Conservation (phyloP, 1,284 basidiomycete species). For the Boletus mariae region DNA sequence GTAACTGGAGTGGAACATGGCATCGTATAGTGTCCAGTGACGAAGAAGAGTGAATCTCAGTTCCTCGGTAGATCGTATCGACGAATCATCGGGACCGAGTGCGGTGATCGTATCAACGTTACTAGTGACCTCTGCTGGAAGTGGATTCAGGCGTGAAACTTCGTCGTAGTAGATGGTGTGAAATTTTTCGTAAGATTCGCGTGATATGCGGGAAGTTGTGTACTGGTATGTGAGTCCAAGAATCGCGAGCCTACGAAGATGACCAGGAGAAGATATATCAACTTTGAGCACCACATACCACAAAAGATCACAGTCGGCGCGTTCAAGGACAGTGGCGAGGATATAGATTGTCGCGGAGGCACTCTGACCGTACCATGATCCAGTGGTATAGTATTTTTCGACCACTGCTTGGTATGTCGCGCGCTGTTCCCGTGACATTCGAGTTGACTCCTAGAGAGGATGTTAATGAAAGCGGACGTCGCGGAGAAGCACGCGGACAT, state of each 20-base stretch:
- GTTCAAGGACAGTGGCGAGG: conserved; percentile 84
- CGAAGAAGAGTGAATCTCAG: conserved; percentile 92
- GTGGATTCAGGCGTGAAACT: conserved; percentile 82
- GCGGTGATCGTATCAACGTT: conserved; percentile 47
- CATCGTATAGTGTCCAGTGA: conserved; percentile 97
- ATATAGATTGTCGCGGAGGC: conserved; percentile 88
- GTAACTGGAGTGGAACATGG: conserved; percentile 97
- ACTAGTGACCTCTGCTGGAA: conserved; percentile 36
- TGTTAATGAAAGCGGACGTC: conserved; percentile 7
- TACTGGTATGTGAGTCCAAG: conserved; percentile 95
- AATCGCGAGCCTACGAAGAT: conserved; percentile 75
- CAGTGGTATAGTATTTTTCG: conserved; percentile 81
- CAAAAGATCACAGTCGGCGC: conserved; percentile 89
- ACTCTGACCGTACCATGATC: conserved; percentile 87
- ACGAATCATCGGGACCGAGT: conserved; percentile 74
- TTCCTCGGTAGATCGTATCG: conserved; percentile 80
- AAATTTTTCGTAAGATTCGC: conserved; percentile 80
- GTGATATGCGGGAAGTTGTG: conserved; percentile 81
- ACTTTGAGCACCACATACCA: conserved; percentile 53
- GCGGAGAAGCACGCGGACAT: conserved; percentile 33
- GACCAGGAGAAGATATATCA: neutral
- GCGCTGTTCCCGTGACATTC: conserved; percentile 69
- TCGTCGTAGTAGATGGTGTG: conserved; percentile 82
- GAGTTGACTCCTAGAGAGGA: conserved; percentile 31
- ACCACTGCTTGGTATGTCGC: conserved; percentile 60